Conservation (phyloP, 805 yeast species). For the Schizosaccharomyces cryophilus region DNA sequence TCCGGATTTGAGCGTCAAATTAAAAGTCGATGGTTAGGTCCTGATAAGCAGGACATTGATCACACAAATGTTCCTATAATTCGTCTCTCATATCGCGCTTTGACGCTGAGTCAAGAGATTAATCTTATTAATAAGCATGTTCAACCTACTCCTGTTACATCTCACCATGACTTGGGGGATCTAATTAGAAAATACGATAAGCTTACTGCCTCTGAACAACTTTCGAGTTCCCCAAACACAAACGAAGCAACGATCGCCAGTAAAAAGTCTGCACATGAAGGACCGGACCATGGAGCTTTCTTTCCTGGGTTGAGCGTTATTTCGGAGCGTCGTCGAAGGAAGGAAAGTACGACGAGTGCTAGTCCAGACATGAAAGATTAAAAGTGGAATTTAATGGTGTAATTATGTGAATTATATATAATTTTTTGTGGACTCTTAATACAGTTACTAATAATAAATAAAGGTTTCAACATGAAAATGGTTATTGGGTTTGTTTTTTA, state of each 20-base stretch:
- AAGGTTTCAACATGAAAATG: no score
- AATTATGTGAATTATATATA: no score
- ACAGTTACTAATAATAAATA: no score
- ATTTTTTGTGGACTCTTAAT: no score
- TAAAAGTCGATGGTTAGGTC: slow-evolving; percentile 84
- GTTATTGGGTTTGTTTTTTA: no score
- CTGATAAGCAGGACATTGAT: slow-evolving; percentile 65
- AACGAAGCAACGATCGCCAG: background rate
- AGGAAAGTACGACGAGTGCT: background rate
- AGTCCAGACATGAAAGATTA: background rate
- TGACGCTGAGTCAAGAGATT: slow-evolving; percentile 55
- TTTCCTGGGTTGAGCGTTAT: slow-evolving; percentile 2
- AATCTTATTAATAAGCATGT: background rate
- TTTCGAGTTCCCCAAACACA: background rate
- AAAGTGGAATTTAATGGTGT: background rate
- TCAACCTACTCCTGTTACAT: background rate
- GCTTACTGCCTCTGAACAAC: background rate
- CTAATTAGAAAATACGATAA: background rate
- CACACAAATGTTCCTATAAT: slow-evolving; percentile 88
- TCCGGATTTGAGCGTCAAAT: slow-evolving; percentile 78
- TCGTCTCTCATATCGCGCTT: slow-evolving; percentile 60
- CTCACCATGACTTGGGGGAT: background rate
- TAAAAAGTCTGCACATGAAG: background rate
- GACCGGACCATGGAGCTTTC: background rate
- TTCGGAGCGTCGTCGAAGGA: slow-evolving; percentile 1